Conservation (phyloP, 1,139 yeast species). For the Blastobotrys raffinosifermentans region DNA sequence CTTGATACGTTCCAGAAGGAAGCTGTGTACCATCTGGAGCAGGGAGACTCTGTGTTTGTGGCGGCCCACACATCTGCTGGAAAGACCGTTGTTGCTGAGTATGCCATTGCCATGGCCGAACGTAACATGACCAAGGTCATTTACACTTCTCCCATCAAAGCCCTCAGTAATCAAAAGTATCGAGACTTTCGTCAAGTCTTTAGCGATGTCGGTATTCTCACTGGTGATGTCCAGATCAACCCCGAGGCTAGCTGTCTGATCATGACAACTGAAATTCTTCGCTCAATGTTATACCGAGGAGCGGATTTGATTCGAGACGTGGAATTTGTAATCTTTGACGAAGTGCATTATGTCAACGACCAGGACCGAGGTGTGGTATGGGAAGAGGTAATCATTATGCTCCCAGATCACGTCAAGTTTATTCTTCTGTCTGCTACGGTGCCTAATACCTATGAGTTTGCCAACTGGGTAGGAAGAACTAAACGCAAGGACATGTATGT, state of each 20-base stretch:
- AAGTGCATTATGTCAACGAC: conserved; percentile 95
- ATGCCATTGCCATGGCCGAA: conserved; percentile 89
- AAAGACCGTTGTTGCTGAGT: conserved; percentile 88
- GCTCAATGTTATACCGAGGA: conserved; percentile 94
- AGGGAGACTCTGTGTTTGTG: conserved; percentile 95
- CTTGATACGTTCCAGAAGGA: conserved; percentile 95
- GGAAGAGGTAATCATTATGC: conserved; percentile 97
- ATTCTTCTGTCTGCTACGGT: conserved; percentile 91
- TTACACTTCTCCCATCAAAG: conserved; percentile 90
- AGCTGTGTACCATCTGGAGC: conserved; percentile 92
- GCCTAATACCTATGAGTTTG: conserved; percentile 95
- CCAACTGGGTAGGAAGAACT: conserved; percentile 97
- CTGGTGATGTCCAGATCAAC: conserved; percentile 97
- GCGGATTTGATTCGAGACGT: conserved; percentile 96
- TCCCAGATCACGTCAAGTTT: conserved; percentile 91
- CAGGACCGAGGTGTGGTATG: conserved; percentile 98
- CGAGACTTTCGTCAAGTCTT: conserved; percentile 84
- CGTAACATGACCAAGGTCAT: conserved; percentile 88
- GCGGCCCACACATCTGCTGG: conserved; percentile 98
- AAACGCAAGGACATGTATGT: conserved; percentile 94
- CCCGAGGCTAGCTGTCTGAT: conserved; percentile 95
- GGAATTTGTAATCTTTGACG: conserved; percentile 95
- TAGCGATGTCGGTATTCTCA: conserved; percentile 88
- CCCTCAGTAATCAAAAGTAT: conserved; percentile 87
- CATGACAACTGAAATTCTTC: conserved; percentile 94